A percentile compares a stretch with the other conserved stretches of the same genome.
These are phyloP conservation scores for Colletotrichum paranaense DNA, from an alignment of 2,329 filamentous ascomycete species.

Conservation along the genomic window DNA sequence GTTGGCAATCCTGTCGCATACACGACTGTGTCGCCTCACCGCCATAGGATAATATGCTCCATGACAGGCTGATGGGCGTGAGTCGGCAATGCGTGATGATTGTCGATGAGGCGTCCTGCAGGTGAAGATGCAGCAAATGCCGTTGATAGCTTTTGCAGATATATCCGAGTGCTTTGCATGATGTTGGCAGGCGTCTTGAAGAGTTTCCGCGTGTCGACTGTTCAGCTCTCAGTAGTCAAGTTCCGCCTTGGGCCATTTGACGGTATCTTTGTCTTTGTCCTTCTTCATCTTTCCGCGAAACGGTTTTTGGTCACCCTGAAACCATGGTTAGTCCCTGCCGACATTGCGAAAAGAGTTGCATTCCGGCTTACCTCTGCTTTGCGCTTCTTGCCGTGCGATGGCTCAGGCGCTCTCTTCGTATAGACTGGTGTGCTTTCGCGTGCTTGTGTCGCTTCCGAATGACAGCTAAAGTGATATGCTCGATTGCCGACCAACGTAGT, in stretches of 20 bases:
- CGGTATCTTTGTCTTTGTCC: constrained; percentile 41
- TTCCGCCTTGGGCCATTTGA: constrained; percentile 29
- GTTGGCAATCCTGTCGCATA: background rate
- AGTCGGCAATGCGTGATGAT: constrained; percentile 18
- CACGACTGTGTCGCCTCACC: background rate
- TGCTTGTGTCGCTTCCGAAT: constrained; percentile 81
- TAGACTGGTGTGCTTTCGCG: constrained; percentile 57
- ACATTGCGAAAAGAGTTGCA: background rate
- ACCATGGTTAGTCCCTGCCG: constrained; percentile 38
- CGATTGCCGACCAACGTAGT: constrained; percentile 81
- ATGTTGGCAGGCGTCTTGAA: background rate
- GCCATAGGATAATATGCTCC: constrained; percentile 6
- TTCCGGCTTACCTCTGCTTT: constrained; percentile 73
- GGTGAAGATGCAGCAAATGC: background rate
- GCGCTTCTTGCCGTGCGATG: constrained; percentile 73
- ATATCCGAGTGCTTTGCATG: background rate
- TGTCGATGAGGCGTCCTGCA: background rate
- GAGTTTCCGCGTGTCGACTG: background rate
- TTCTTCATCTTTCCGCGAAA: constrained; percentile 44
- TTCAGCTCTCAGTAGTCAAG: constrained; percentile 19
- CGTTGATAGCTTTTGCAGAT: background rate
- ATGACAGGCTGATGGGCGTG: background rate
- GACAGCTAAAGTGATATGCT: constrained; percentile 91
- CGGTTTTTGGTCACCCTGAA: constrained; percentile 47
- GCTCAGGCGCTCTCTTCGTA: constrained; percentile 68